Evolutionary conservation across 805 yeast species (phyloP), one percentile per base, ranked within the genome.

Genomic region (Metschnikowia colocasiae): DNA sequence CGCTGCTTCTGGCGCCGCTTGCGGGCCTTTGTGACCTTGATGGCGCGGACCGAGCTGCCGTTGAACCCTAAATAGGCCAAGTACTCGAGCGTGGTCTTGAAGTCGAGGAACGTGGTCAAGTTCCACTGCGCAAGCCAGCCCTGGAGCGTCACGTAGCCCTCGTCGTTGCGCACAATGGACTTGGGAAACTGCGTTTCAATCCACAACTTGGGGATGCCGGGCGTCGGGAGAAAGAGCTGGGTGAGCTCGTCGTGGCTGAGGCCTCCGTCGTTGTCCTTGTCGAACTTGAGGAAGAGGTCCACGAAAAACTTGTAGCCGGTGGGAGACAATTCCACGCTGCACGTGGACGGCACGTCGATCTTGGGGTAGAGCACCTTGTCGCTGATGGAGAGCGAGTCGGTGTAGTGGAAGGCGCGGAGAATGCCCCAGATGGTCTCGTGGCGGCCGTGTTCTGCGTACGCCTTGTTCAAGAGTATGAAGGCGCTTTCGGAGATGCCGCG

Each of bases 41-140:
- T 62, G 0, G 95, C 68, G 26, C 65, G 61, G 48, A 36, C 54
- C 45, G 64, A 57, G 47, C 59, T 54, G 53, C 67, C 69, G 51
- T 87, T 95, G 60, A 85, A 92, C 0, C 99, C 99, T 47, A 94
- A 75, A 67, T 87, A 88, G 0, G 95, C 96, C 51, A 94, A 67
- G 59, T 92, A 94, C 43, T 89, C 95, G 43, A 94, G 74, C 0
- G 98, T 90, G 0, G 89, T 84, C 56, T 78, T 81, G 60, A 86
- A 81, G 57, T 91, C 96, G 26, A 94, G 69, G 55, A 81, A 90
- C 0, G 98, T 92, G 0, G 97, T 89, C 87, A 94, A 86, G 57
- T 92, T 85, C 99, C 99, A 94, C 59, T 92, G 98, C 0, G 99
- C 99, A 32, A 94, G 68, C 99, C 99, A 94, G 2, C 99, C 99